A percentile compares a stretch with the other conserved stretches of the same genome.
phyloP scores from a whole-genome alignment of 495 filamentous ascomycete species.

The Aspergillus affinis region DNA sequence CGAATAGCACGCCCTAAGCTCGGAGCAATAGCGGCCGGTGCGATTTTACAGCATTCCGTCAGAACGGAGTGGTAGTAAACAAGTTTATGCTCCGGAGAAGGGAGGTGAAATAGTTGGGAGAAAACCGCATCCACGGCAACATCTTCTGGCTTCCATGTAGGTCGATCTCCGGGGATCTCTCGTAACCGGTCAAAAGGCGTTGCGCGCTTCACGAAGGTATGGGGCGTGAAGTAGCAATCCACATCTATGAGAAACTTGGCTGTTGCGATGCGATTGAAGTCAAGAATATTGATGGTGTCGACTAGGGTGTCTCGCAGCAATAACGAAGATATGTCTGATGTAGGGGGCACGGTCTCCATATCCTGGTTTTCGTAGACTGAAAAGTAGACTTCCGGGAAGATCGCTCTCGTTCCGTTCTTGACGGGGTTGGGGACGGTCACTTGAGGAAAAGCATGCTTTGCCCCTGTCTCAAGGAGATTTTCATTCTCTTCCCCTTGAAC shows the following conservation, averaged over 20 bases:
- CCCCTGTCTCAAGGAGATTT: constrained; percentile 44
- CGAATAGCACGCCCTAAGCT: constrained; percentile 92
- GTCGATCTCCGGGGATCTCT: constrained; percentile 62
- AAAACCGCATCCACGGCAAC: constrained; percentile 96
- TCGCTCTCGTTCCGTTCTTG: constrained; percentile 64
- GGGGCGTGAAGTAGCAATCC: constrained; percentile 86
- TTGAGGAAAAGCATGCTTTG: constrained; percentile 73
- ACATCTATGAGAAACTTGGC: constrained; percentile 91
- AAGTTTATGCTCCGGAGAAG: constrained; percentile 85
- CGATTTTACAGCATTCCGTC: constrained; percentile 93
- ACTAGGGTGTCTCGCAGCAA: constrained; percentile 81
- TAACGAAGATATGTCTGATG: constrained; percentile 70
- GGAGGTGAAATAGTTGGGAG: constrained; percentile 87
- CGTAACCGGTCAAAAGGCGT: constrained; percentile 87
- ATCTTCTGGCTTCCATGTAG: constrained; percentile 97
- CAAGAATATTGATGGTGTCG: constrained; percentile 90
- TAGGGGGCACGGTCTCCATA: constrained; percentile 83
- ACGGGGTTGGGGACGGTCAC: constrained; percentile 75
- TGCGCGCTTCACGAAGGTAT: constrained; percentile 88
- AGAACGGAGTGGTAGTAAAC: constrained; percentile 95
- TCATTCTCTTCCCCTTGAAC: constrained; percentile 40
- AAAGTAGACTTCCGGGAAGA: constrained; percentile 91
- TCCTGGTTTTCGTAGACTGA: constrained; percentile 90
- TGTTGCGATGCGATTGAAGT: constrained; percentile 85
- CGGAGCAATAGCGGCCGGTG: constrained; percentile 92